These are phyloP conservation scores for Cryphonectria naterciae DNA, from an alignment of 2,329 filamentous ascomycete species.

Conservation along the genomic window DNA sequence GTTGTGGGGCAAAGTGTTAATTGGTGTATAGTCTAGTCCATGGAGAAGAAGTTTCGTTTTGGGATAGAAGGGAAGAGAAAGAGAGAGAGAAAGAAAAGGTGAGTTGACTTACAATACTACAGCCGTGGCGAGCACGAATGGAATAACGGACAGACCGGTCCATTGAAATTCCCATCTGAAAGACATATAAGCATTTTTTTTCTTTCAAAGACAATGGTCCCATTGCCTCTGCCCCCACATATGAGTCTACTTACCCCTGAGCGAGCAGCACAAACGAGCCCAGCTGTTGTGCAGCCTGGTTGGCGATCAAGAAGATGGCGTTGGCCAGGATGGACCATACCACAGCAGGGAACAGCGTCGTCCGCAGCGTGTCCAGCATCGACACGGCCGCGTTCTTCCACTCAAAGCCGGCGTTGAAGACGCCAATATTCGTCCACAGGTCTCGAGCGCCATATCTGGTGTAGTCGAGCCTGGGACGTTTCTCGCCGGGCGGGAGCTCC, in stretches of 20 bases:
- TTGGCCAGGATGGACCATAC: constrained; percentile 40
- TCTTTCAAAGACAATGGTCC: neutral
- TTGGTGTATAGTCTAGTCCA: neutral
- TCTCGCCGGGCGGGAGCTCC: constrained; percentile 34
- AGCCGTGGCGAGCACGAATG: constrained; percentile 32
- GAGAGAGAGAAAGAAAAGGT: neutral
- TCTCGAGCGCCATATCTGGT: constrained; percentile 35
- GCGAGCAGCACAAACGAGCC: constrained; percentile 34
- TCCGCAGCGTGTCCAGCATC: constrained; percentile 38
- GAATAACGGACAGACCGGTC: constrained; percentile 36
- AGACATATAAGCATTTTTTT: neutral
- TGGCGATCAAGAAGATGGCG: constrained; percentile 36
- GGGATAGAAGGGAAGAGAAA: too few species aligned
- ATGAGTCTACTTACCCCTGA: constrained; percentile 29
- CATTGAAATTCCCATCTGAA: constrained; percentile 36
- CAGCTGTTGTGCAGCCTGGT: constrained; percentile 37
- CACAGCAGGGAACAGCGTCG: constrained; percentile 40
- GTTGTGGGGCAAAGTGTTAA: neutral
- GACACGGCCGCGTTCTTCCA: constrained; percentile 34
- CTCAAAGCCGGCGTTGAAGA: constrained; percentile 39
- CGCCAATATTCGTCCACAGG: constrained; percentile 38
- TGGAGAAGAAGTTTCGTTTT: too few species aligned
- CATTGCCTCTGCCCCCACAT: neutral
- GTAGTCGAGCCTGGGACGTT: constrained; percentile 37
- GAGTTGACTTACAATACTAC: constrained; percentile 26